Percentiles rank a stretch among this genome's conserved stretches.
Evolutionary conservation across 176 grass and related monocot species (phyloP).

Genomic region (Secale cereale): DNA sequence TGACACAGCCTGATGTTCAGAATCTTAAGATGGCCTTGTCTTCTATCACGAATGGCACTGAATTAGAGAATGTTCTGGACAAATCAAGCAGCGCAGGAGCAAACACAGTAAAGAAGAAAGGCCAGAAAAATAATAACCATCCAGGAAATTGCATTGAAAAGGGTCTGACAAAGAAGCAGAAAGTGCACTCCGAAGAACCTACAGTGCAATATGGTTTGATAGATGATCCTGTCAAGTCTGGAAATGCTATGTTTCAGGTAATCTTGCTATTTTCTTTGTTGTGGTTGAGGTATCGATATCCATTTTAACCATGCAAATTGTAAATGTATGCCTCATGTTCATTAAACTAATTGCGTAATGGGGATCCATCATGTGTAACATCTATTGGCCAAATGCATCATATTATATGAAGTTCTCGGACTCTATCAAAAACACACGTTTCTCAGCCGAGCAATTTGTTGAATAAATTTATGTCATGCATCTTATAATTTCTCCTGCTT

Average conservation of each 20-base stretch:
- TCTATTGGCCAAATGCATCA: neutral
- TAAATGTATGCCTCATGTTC: neutral
- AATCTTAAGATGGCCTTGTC: conserved; percentile 30
- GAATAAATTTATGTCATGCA: neutral
- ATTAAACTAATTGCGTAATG: neutral
- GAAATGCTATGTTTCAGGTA: conserved; percentile 45
- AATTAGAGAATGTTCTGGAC: conserved; percentile 27
- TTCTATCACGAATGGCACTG: conserved; percentile 24
- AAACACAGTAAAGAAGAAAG: conserved; percentile 33
- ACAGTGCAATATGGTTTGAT: neutral
- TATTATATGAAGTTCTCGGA: neutral
- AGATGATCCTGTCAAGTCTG: neutral
- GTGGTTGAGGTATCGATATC: neutral
- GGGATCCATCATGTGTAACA: neutral
- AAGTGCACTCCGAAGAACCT: conserved; percentile 29
- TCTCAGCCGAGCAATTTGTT: neutral
- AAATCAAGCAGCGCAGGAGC: conserved; percentile 26
- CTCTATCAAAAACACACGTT: neutral
- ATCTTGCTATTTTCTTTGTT: conserved; percentile 12
- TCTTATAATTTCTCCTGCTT: neutral
- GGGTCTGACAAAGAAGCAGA: conserved; percentile 38
- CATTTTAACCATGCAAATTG: neutral
- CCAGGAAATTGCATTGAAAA: conserved; percentile 39
- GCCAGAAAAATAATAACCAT: conserved; percentile 27
- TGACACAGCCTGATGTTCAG: conserved; percentile 31